Conservation (phyloP, 1,284 basidiomycete species). For the Ceratobasidium sp. region DNA sequence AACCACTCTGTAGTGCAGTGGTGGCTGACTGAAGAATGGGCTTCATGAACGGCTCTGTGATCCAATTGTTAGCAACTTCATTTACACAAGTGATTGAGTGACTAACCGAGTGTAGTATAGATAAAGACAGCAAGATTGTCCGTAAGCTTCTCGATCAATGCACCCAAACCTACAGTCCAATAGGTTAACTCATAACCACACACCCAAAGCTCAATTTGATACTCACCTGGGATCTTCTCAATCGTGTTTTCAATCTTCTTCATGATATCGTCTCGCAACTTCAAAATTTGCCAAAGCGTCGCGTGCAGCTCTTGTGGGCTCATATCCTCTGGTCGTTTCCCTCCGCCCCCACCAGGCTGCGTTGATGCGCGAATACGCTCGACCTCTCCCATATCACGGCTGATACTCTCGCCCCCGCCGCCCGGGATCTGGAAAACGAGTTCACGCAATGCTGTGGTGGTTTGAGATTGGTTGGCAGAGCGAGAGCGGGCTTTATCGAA, state of each 20-base stretch:
- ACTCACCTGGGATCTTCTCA: constrained; percentile 72
- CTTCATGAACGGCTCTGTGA: constrained; percentile 76
- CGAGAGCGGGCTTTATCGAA: constrained; percentile 66
- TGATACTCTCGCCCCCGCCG: constrained; percentile 66
- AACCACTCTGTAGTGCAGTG: constrained; percentile 66
- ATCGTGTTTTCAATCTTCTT: constrained; percentile 86
- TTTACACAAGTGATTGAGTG: constrained; percentile 39
- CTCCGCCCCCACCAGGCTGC: constrained; percentile 60
- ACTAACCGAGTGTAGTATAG: constrained; percentile 75
- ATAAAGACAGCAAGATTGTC: constrained; percentile 68
- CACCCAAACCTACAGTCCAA: constrained; percentile 14
- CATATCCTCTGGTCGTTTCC: constrained; percentile 81
- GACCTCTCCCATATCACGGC: constrained; percentile 79
- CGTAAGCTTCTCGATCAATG: constrained; percentile 32
- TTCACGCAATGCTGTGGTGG: constrained; percentile 51
- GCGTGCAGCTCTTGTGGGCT: constrained; percentile 87
- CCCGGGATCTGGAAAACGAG: constrained; percentile 69
- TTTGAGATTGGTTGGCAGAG: constrained; percentile 64
- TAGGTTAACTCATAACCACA: not conserved
- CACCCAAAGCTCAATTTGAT: not conserved
- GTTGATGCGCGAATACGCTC: constrained; percentile 69
- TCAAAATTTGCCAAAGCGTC: constrained; percentile 86
- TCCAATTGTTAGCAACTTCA: constrained; percentile 25
- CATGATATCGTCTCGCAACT: constrained; percentile 85
- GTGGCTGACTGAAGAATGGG: constrained; percentile 76